Percentiles rank a stretch among this genome's conserved stretches.
Evolutionary conservation across 2,329 filamentous ascomycete species (phyloP).

Genomic region (Blastomyces parvus): DNA sequence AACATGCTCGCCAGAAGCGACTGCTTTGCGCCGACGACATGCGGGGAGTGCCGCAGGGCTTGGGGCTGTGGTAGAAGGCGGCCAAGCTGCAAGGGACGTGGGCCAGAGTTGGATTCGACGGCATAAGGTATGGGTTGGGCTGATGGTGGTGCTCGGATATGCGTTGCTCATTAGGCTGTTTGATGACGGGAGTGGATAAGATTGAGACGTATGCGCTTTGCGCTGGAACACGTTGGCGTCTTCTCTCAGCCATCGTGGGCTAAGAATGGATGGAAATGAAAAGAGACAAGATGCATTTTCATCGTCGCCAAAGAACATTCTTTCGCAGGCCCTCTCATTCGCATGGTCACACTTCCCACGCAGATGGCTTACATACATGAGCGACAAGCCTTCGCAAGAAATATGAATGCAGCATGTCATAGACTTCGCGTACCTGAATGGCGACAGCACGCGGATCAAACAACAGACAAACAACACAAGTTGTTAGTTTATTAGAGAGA

Average conservation of each 20-base stretch:
- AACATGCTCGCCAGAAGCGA: slow-evolving; percentile 53
- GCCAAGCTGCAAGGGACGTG: slow-evolving; percentile 63
- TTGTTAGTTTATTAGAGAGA: background rate
- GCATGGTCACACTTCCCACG: background rate
- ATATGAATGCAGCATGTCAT: background rate
- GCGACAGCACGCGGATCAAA: background rate
- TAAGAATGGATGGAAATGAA: background rate
- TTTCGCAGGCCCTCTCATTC: background rate
- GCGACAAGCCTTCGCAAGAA: background rate
- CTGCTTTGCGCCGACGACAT: slow-evolving; percentile 54
- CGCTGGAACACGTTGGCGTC: background rate
- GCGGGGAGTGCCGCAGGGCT: slow-evolving; percentile 46
- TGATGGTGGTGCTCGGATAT: slow-evolving; percentile 66
- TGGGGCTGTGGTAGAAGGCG: slow-evolving; percentile 64
- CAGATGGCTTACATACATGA: background rate
- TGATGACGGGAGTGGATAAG: slow-evolving; percentile 28
- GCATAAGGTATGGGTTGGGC: slow-evolving; percentile 66
- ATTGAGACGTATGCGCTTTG: background rate
- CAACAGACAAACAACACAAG: background rate
- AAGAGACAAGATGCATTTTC: background rate
- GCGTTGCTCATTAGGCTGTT: slow-evolving; percentile 71
- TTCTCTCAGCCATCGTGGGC: background rate
- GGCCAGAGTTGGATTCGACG: slow-evolving; percentile 72
- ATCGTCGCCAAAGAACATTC: background rate
- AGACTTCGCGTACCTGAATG: background rate